Base-by-base conservation (phyloP, 2,329 filamentous ascomycete genomes). In the Alternaria ethzedia region DNA sequence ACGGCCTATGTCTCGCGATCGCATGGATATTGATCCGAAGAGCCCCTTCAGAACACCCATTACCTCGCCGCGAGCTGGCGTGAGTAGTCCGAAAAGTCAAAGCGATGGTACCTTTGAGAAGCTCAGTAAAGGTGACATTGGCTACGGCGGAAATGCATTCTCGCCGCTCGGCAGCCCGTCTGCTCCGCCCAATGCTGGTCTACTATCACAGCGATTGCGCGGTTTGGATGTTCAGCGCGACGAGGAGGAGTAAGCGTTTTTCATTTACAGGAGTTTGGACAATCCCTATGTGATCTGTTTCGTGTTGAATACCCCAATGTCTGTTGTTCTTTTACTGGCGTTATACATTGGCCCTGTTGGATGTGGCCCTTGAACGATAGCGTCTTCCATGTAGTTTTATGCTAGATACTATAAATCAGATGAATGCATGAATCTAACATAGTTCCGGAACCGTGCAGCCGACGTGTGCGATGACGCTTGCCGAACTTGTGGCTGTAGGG, bases 181-280 rank as follows among this genome's bases (percentile, higher is more conserved):
- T 86, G 89, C 36, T 89, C 91, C 72, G 86, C 89, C 41, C 84
- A 84, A 87, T 5, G 90, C 93, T 71, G 88, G 91, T 3, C 79
- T 96, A 15, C 81, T 96, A 15, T 92, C 92, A 11, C 88, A 88
- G 75, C 86, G 89, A 60, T 81, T 95, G 47, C 86, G 88, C 67
- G 87, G 88, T 6, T 80, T 92, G 6, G 90, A 88, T 41, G 81
- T 85, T 12, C 80, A 84, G 61, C 75, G 59, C 43, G 61, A 68
- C 43, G 58, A 66, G 17, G 65, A 68, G 15, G 61, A 50, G n/a
- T 63, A 26, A 32, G 13, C 47, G 15, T 9, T 23, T n/a, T 7
- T 20, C 10, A 28, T 49, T 11, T 11, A 12, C 30, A n/a, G 43
- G 20, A 26, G 3, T 26, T 54, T 36, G 13, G 10, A 26, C 13